These are phyloP conservation scores for Fusarium sarcochroum DNA, from an alignment of 2,329 filamentous ascomycete genomes.

Conservation along the genomic window DNA sequence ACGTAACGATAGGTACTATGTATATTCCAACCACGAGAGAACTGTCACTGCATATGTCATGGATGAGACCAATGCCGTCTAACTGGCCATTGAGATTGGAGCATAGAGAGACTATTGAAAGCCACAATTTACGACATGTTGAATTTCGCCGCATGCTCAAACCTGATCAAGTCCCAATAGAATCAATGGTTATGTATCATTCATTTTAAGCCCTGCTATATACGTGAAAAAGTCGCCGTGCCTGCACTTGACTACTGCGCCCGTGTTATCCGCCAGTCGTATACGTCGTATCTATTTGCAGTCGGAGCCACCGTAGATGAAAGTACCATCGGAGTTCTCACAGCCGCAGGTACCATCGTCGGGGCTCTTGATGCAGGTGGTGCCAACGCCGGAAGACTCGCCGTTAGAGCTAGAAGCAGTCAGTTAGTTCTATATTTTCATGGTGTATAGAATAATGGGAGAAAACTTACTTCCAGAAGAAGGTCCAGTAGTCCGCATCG, in stretches of 20 bases:
- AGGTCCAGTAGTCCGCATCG: conserved; percentile 46
- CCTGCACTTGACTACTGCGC: neutral
- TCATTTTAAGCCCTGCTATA: neutral
- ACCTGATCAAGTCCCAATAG: too few species aligned
- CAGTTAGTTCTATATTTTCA: neutral
- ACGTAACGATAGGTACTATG: too few species aligned
- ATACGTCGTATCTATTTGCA: conserved; percentile 22
- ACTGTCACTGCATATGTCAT: too few species aligned
- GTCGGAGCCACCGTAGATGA: conserved; percentile 36
- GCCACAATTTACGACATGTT: too few species aligned
- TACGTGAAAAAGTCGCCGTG: neutral
- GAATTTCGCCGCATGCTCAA: too few species aligned
- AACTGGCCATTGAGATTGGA: too few species aligned
- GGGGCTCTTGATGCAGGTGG: conserved; percentile 44
- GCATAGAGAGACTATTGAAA: too few species aligned
- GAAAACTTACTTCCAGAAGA: conserved; percentile 45
- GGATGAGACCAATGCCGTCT: too few species aligned
- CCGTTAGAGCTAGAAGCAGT: conserved; percentile 30
- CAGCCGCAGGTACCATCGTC: conserved; percentile 44
- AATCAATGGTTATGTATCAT: neutral
- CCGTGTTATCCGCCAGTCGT: neutral
- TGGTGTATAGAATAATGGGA: rapidly evolving
- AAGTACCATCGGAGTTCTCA: conserved; percentile 45
- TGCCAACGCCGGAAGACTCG: conserved; percentile 42
- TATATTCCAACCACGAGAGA: too few species aligned